Base-by-base conservation (phyloP, 768 basidiomycete species). In the Pulveroboletus sp. region DNA sequence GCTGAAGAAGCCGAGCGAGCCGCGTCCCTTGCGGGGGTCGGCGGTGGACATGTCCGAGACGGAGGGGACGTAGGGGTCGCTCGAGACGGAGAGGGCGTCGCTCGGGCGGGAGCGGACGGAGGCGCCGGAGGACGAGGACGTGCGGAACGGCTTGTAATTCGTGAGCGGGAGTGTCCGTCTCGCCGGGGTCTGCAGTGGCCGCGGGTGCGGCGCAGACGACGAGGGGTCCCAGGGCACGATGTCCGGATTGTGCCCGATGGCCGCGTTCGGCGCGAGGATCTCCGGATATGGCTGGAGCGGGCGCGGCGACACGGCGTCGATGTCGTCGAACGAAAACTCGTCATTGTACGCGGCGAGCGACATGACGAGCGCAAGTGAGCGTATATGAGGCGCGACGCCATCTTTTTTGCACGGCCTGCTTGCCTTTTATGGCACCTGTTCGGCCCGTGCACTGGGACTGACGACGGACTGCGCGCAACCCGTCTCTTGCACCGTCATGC, bases 21-120 rank as follows among this genome's bases (percentile, higher is more conserved):
- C 70, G 64, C 78, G 83, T 29, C 70, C 62, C 63, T 74, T 82
- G 43, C 75, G 75, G 0, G 63, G 49, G 32, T 73, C 65, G 41
- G 52, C 56, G 35, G 74, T 55, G 23, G 74, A 61, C 69, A 43
- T 62, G 59, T 59, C 74, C 55, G 58, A 69, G 56, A 53, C 65
- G 51, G 57, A 69, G 56, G 63, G 17, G 12, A 45, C 68, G 34
- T 46, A 54, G 5, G 61, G 52, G 36, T 71, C 72, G 33, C 58
- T 52, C 25, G 59, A 12, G 13, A 58, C 48, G 10, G 61, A 63
- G 31, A 57, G 51, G n/a, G 68, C 51, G 53, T 72, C 70, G 44
- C 52, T 68, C 34, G 45, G 68, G 49, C 45, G 62, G 32, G 51
- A 58, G 25, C 56, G 63, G n/a, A 49, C 59, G 58, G 43, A 70